Percentiles rank a stretch among this genome's conserved stretches.
These are phyloP conservation scores for Talaromyces piceae DNA, from an alignment of 2,329 filamentous ascomycete genomes.

Conservation along the genomic window DNA sequence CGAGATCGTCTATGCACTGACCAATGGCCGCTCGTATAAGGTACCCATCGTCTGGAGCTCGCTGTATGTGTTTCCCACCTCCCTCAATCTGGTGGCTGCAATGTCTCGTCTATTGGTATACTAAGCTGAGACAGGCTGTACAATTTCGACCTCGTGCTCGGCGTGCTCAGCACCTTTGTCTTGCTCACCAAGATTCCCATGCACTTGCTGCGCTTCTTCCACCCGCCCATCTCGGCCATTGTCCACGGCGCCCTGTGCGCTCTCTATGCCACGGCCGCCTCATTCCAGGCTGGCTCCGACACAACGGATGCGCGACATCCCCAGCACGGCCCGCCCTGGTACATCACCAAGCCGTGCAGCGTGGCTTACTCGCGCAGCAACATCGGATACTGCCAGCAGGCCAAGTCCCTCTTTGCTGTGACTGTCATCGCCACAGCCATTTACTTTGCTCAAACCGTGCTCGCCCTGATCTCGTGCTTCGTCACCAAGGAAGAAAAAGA, in stretches of 20 bases:
- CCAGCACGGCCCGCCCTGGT: constrained; percentile 54
- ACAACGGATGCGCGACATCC: constrained; percentile 49
- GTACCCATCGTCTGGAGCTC: constrained; percentile 53
- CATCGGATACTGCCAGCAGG: constrained; percentile 52
- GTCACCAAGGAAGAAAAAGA: constrained; percentile 32
- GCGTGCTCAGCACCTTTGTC: constrained; percentile 55
- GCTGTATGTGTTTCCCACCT: constrained; percentile 47
- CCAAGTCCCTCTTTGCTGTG: constrained; percentile 51
- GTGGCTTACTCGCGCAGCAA: constrained; percentile 41
- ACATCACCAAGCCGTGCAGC: constrained; percentile 54
- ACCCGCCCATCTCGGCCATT: constrained; percentile 47
- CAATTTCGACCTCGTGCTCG: constrained; percentile 54
- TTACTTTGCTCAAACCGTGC: constrained; percentile 42
- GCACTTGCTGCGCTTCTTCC: constrained; percentile 50
- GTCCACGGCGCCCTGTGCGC: constrained; percentile 45
- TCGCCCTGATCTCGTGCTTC: constrained; percentile 43
- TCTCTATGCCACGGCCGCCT: constrained; percentile 49
- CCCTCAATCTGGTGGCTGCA: not conserved
- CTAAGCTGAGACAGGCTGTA: constrained; percentile 42
- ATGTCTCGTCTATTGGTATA: not conserved
- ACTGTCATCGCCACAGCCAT: constrained; percentile 49
- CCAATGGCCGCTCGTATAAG: constrained; percentile 50
- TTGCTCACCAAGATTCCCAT: constrained; percentile 52
- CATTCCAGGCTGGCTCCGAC: constrained; percentile 51
- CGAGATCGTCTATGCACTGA: constrained; percentile 49